These are phyloP conservation scores for Manihot esculenta DNA, from an alignment of 441 rosid species.

Conservation along the genomic window DNA sequence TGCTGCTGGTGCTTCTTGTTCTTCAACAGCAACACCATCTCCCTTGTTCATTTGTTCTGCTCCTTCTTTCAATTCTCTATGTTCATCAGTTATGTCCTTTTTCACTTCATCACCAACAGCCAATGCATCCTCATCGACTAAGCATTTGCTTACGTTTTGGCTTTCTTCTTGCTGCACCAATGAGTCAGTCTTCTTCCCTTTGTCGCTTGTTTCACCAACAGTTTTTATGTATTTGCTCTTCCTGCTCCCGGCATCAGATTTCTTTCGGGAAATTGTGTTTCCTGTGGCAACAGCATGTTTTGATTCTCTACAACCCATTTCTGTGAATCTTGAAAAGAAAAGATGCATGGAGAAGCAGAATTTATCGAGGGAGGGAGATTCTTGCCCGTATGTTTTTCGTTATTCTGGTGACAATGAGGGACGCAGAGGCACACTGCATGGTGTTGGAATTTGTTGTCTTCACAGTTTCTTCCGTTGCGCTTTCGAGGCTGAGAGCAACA, in stretches of 20 bases:
- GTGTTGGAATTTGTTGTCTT: conserved; percentile 8
- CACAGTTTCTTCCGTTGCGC: conserved; percentile 34
- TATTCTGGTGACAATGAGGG: neutral
- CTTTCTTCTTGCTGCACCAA: neutral
- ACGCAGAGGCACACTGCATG: neutral
- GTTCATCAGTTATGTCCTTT: no score
- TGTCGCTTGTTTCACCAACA: conserved; percentile 4
- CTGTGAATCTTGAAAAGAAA: neutral
- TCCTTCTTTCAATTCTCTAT: conserved; percentile 19
- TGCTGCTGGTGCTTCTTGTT: conserved; percentile 4
- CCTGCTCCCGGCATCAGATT: conserved; percentile 18
- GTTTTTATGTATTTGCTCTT: conserved; percentile 8
- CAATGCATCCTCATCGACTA: neutral
- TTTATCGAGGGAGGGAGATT: neutral
- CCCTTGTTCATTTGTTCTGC: neutral
- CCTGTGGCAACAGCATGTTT: conserved; percentile 62
- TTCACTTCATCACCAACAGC: no score
- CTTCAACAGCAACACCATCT: conserved; percentile 6
- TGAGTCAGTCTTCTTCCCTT: neutral
- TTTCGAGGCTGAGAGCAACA: conserved; percentile 23
- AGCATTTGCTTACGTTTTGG: neutral
- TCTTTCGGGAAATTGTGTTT: conserved; percentile 45
- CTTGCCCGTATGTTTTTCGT: neutral
- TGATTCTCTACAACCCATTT: conserved; percentile 76
- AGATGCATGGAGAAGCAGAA: neutral